Percentiles rank a stretch among this genome's conserved stretches.
phyloP scores from a whole-genome alignment of 352 stramenopile genomes.

The Phytophthora cryptogea region DNA sequence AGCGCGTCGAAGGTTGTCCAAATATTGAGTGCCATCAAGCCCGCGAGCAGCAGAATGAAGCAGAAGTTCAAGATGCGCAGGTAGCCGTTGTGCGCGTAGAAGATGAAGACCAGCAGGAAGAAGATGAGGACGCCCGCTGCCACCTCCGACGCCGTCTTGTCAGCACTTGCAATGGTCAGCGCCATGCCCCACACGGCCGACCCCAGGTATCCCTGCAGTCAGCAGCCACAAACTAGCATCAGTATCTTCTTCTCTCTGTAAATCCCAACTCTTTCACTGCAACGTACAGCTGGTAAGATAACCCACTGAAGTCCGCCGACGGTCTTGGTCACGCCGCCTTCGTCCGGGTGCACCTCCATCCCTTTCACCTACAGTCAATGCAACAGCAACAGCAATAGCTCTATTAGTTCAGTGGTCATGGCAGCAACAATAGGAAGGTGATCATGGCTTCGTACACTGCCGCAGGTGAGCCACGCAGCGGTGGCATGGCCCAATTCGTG shows the following conservation, averaged over 20 bases:
- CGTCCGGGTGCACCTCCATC: constrained; percentile 90
- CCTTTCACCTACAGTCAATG: constrained; percentile 58
- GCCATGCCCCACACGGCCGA: constrained; percentile 88
- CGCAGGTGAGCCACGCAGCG: constrained; percentile 86
- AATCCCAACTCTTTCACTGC: neutral
- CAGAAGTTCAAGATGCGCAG: constrained; percentile 80
- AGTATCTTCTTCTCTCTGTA: neutral
- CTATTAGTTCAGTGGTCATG: neutral
- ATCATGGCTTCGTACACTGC: constrained; percentile 45
- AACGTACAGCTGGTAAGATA: constrained; percentile 72
- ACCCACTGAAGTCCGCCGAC: constrained; percentile 70
- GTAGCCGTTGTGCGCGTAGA: constrained; percentile 89
- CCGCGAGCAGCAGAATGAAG: constrained; percentile 86
- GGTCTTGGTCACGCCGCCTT: constrained; percentile 88
- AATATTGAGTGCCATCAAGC: constrained; percentile 75
- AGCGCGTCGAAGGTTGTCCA: constrained; percentile 65
- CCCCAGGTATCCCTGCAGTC: constrained; percentile 77
- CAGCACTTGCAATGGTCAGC: constrained; percentile 75
- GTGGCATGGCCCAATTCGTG: constrained; percentile 86
- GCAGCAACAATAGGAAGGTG: neutral
- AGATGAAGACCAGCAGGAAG: constrained; percentile 86
- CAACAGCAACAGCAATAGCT: neutral
- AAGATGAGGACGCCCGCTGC: constrained; percentile 86
- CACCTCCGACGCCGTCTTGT: constrained; percentile 65
- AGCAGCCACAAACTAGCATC: constrained; percentile 3